A percentile compares a stretch with the other conserved stretches of the same genome.
These are phyloP conservation scores for Hibiscus tridactylites DNA, from an alignment of 345 rosid genomes.

Conservation along the genomic window DNA sequence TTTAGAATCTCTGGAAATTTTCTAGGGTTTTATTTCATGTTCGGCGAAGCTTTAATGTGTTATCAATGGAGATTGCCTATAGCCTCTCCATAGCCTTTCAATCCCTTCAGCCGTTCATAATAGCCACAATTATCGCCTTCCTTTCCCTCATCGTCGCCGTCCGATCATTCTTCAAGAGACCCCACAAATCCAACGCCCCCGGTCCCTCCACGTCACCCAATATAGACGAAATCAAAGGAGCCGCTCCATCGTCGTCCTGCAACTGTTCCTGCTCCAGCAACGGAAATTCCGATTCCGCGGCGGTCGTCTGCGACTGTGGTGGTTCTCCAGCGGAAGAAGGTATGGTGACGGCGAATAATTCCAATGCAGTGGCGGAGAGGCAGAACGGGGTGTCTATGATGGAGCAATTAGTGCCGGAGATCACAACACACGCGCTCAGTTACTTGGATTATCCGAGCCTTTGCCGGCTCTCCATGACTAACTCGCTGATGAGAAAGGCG, in stretches of 20 bases:
- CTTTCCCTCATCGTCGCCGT: conserved; percentile 32
- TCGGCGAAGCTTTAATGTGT: conserved; percentile 48
- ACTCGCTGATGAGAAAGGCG: conserved; percentile 94
- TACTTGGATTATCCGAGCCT: conserved; percentile 93
- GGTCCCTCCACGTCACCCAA: conserved; percentile 2
- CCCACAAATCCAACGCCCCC: conserved; percentile 15
- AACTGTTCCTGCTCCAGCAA: conserved; percentile 12
- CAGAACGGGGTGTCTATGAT: conserved; percentile 89
- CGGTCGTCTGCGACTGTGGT: conserved; percentile 19
- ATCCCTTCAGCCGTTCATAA: conserved; percentile 20
- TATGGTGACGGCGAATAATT: not conserved
- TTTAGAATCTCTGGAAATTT: conserved; percentile 1
- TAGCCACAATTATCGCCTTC: conserved; percentile 43
- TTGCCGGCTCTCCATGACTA: conserved; percentile 94
- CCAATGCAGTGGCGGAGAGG: conserved; percentile 37
- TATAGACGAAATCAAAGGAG: not conserved
- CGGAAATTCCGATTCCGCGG: conserved; percentile 23
- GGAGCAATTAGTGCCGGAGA: conserved; percentile 99
- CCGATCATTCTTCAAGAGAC: conserved; percentile 31
- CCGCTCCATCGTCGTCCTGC: not conserved
- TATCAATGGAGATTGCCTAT: conserved; percentile 47
- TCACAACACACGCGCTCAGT: conserved; percentile 95
- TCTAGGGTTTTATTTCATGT: conserved; percentile 36
- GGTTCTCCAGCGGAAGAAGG: not conserved
- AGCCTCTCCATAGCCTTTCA: conserved; percentile 26